Base-by-base conservation (phyloP, 352 stramenopile species). In the Phytophthora sojae region DNA sequence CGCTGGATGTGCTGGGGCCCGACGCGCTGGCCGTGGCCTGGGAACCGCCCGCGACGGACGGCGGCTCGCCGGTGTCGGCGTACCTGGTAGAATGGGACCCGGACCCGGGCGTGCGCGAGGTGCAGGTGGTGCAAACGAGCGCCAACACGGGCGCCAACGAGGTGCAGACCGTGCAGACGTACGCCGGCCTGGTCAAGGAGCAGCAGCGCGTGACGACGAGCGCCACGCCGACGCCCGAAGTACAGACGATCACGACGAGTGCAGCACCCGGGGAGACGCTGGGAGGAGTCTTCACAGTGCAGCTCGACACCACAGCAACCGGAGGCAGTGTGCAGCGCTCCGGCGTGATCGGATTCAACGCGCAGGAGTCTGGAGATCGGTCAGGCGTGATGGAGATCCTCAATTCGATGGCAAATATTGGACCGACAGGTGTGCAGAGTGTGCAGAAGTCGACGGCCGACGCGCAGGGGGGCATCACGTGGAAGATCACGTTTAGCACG, bases 1-100 rank as follows among this genome's bases (percentile, higher is more conserved):
- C 70, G 39, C 70, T 95, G 47, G 76, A 78, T 39, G 79, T 90
- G 6, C 75, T 96, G 62, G 92, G 88, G 47, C 79, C 91, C 12
- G 84, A 97, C 61, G 84, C 79, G 35, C 65, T 97, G 7, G 58
- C 80, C 17, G 80, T 97, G 3, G 71, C 75, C 6, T 97, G 93
- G 81, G 77, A 91, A 30, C 90, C 92, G 35, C 89, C 92, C 0
- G 61, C 77, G 17, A 71, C 63, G 21, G 88, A 97, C 64, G 90
- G 92, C n/a, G 90, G 88, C 42, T 82, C 88, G 15, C 80, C 88
- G 0, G 73, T 98, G 39, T 90, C 85, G 1, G 82, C 80, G 11
- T 95, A 95, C 61, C 56, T 93, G 32, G 84, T 99, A 45, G 91
- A 99, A 66, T 98, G 94, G 80, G 97, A 99, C 71, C 97, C 94